These are phyloP conservation scores for Wickerhamiella galacta DNA, from an alignment of 805 yeast genomes.

Conservation along the genomic window DNA sequence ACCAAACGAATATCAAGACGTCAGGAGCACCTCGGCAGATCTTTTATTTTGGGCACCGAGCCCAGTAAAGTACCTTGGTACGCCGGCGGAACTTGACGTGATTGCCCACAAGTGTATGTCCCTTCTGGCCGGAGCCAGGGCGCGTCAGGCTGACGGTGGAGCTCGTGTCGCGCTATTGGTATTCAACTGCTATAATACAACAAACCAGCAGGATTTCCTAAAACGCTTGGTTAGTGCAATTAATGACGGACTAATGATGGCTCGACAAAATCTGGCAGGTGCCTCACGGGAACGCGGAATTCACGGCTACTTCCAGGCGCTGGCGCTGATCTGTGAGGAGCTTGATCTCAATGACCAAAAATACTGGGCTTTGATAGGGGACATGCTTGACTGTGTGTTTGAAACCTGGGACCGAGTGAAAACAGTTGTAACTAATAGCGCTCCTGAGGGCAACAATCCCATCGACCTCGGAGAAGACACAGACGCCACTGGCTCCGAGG, in stretches of 20 bases:
- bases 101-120: slow-evolving; percentile 15
- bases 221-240: slow-evolving; percentile 23
- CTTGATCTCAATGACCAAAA: slow-evolving; percentile 8
- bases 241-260: no score
- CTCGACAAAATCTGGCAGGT: no score
- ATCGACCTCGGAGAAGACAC: slow-evolving; percentile 17
- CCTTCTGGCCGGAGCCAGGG: slow-evolving; percentile 25
- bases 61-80: slow-evolving; percentile 17
- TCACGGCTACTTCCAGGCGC: slow-evolving; percentile 55
- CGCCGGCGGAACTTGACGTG: slow-evolving; percentile 12
- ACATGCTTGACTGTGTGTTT: slow-evolving; percentile 9
- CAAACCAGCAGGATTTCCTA: slow-evolving; percentile 16
- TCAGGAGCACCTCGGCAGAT: slow-evolving; percentile 36
- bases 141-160: slow-evolving; percentile 64
- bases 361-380: slow-evolving; percentile 12
- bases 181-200: slow-evolving; percentile 22
- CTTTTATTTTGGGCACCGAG: slow-evolving; percentile 32
- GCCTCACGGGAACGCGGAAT: slow-evolving; percentile 36
- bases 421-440: slow-evolving; percentile 43
- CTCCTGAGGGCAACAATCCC: slow-evolving; percentile 43
- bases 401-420: slow-evolving; percentile 31
- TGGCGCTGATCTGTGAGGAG: slow-evolving; percentile 30
- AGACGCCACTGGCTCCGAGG: slow-evolving; percentile 12
- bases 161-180: slow-evolving; percentile 44
- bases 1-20: slow-evolving; percentile 60